Evolutionary conservation across 2,329 filamentous ascomycete species (phyloP).

Genomic region (Cryphonectria nitschkei): DNA sequence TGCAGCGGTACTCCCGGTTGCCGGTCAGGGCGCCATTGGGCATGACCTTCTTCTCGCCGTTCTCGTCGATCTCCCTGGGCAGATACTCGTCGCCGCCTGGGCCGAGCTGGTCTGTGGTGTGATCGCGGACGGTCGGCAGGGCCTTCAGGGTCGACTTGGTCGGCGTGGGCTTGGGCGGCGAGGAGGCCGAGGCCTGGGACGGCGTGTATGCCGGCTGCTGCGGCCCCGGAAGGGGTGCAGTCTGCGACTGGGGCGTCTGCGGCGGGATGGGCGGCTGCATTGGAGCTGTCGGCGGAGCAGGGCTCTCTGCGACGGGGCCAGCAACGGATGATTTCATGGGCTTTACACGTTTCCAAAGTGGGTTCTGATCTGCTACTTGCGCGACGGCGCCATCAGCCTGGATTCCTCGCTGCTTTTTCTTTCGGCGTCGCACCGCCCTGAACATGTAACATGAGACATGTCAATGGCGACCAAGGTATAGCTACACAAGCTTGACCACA

Average conservation of each 20-base stretch:
- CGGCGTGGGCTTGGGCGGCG: conserved; percentile 79
- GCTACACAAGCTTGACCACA: conserved; percentile 43
- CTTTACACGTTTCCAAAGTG: conserved; percentile 60
- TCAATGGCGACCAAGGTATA: conserved; percentile 39
- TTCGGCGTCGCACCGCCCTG: conserved; percentile 37
- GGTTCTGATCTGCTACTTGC: conserved; percentile 51
- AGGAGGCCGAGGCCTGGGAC: conserved; percentile 52
- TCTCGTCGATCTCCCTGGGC: conserved; percentile 88
- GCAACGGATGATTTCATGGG: conserved; percentile 62
- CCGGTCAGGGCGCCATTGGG: conserved; percentile 80
- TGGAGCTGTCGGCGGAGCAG: conserved; percentile 55
- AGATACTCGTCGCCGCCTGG: conserved; percentile 92
- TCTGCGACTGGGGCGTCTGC: conserved; percentile 33
- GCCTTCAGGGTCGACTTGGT: conserved; percentile 89
- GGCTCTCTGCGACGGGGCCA: conserved; percentile 59
- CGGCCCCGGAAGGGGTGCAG: conserved; percentile 37
- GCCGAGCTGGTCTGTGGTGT: conserved; percentile 94
- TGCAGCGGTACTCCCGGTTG: conserved; percentile 85
- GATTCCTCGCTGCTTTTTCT: conserved; percentile 34
- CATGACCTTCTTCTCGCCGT: conserved; percentile 92
- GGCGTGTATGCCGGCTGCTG: conserved; percentile 42
- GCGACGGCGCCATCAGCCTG: conserved; percentile 38
- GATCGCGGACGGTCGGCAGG: conserved; percentile 91
- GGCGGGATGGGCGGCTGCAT: conserved; percentile 43
- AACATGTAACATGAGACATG: conserved; percentile 38